phyloP scores from a whole-genome alignment of 306 rosid genomes.

The Canavalia gladiata region DNA sequence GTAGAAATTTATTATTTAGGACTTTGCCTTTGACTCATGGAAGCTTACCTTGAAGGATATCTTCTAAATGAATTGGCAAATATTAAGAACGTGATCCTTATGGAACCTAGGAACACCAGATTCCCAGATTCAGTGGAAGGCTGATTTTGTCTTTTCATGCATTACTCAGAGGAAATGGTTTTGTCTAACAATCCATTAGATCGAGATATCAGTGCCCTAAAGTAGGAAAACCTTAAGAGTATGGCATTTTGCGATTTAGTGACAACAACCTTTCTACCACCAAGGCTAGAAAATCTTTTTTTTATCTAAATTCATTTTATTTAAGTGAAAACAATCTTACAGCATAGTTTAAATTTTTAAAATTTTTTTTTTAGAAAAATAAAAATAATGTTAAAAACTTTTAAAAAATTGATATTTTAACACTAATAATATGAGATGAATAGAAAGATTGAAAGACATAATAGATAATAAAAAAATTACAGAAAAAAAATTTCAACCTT shows the following conservation, averaged over 20 bases:
- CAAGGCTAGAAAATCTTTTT: no score
- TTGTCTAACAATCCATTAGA: conserved; percentile 86
- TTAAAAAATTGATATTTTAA: no score
- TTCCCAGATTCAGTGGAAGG: conserved; percentile 78
- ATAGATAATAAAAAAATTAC: no score
- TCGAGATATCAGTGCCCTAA: conserved; percentile 64
- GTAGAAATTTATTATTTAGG: conserved; percentile 77
- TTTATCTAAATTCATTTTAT: no score
- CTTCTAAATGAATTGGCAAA: conserved; percentile 54
- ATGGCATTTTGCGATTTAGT: conserved; percentile 57
- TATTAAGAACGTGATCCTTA: conserved; percentile 70
- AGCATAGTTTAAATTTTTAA: no score
- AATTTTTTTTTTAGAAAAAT: no score
- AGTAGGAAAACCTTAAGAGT: conserved; percentile 68
- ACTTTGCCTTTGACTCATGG: conserved; percentile 67
- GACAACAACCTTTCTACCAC: no score
- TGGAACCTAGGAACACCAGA: conserved; percentile 82
- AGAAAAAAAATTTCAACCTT: no score
- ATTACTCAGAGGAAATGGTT: conserved; percentile 69
- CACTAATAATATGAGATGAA: no score
- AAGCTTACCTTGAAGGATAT: conserved; percentile 65
- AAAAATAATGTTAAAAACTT: no score
- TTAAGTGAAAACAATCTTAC: no score
- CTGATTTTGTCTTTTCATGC: conserved; percentile 64
- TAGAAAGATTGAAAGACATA: no score